Evolutionary conservation across 2,329 filamentous ascomycete genomes (phyloP), one percentile per base, ranked within the genome.

Genomic region (Clathrospora elynae): DNA sequence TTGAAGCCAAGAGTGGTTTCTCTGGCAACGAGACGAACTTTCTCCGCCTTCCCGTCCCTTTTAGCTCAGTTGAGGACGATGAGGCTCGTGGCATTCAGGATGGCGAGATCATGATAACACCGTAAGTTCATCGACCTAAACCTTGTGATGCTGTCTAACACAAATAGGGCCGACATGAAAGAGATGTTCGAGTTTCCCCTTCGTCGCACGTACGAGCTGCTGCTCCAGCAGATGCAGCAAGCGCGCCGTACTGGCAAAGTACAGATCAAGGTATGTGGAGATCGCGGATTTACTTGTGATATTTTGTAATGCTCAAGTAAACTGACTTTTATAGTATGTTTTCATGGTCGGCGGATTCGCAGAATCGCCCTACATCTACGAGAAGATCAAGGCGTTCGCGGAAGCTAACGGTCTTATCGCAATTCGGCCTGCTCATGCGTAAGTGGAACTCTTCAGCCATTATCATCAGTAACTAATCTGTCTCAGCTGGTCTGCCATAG

Each of bases 301-400:
- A n/a, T n/a, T 9, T 38, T 32, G 19, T 14, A 6, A 17, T 3
- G 20, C 11, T 20, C 6, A 6, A 19, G 12, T 6, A 24, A 28
- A 40, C 38, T 35, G 5, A 38, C 37, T 18, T 1, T 2, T 3
- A 24, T n/a, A 40, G 59, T 59, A 42, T 6, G 13, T 64, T 0
- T 57, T 64, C 41, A 22, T 65, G 17, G 57, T 66, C 1, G 62
- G 61, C 1, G 63, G 64, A 0, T 64, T 66, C n/a, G 54, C 62
- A 0, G 56, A 61, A 14, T 60, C 53, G 0, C 45, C 56, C 0
- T 66, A 64, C 26, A 53, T 65, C 24, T 49, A 47, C 6, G 10
- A 23, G 0, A 46, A 59, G 29, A 42, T 66, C 13, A 51, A 45
- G 8, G 12, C 12, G 0, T 52, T 54, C 4, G 32, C 30, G 0